Percentiles rank a stretch among this genome's conserved stretches.
phyloP scores from a whole-genome alignment of 306 rosid genomes.

The Cucumis sativus region Cucumber_9930_V3 NC_026656.2:13286001-13286500 shows the following conservation, averaged over 20 bases:
- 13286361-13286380: constrained; percentile 17
- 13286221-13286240: constrained; percentile 99
- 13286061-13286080: too few relatives aligned
- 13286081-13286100: background rate
- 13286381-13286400: constrained; percentile 40
- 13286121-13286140: constrained; percentile 36
- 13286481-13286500: background rate
- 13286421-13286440: constrained; percentile 27
- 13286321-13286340: background rate
- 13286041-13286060: background rate
- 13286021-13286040: background rate
- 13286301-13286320: background rate
- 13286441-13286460: background rate
- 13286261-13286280: constrained; percentile 34
- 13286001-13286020: constrained; percentile 33
- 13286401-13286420: constrained; percentile 74
- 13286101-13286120: constrained; percentile 16
- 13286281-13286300: background rate
- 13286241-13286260: constrained; percentile 87
- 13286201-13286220: constrained; percentile 1
- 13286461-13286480: background rate
- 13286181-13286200: background rate
- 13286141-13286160: constrained; percentile 24
- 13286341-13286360: constrained; percentile 22
- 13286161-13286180: constrained; percentile 80